Base-by-base conservation (phyloP, 441 rosid genomes). In the Mallotus japonicus region DNA sequence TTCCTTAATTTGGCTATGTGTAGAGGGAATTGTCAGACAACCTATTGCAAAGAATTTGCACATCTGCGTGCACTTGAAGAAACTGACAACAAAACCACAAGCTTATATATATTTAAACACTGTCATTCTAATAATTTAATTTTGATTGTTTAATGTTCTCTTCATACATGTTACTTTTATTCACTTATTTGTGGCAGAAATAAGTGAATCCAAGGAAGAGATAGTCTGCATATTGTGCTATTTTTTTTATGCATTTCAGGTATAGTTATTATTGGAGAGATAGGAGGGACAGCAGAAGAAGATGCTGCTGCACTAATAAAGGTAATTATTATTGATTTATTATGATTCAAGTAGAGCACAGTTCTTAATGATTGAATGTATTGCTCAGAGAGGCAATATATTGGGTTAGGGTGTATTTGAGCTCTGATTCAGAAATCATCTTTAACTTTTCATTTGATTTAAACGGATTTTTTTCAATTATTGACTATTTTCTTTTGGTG, bases 251-350 rank as follows among this genome's bases (percentile, higher is more conserved):
- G 17, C 71, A 47, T 75, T 82, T 76, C 89, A 90, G 96, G 97
- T 72, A 89, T 90, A 5, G 63, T 90, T 79, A 89, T 90, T 67
- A 92, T 92, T 66, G 98, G 98, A 75, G 98, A 92, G 83, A 92
- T 92, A 8, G 98, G 98, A 54, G 98, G 98, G 59, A 92, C 98
- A 71, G 98, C 98, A 20, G 98, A 92, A 83, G 98, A 92, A 82
- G 96, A 92, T 86, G 98, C 96, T 76, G 98, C 98, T 76, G 86
- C 90, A 55, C 78, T 90, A 71, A 90, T 92, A 53, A 89, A 90
- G 91, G 98, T 89, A 74, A 69, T 67, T 24, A 55, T 63, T 58
- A 37, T 53, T 72, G 49, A 54, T 75, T 68, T 71, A 9, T 62
- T 28, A 4, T 19, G 16, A 47, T 28, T 59, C 16, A 10, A 28